Base-by-base conservation (phyloP, 106 monocot genomes). In the Chionographis japonica region DNA sequence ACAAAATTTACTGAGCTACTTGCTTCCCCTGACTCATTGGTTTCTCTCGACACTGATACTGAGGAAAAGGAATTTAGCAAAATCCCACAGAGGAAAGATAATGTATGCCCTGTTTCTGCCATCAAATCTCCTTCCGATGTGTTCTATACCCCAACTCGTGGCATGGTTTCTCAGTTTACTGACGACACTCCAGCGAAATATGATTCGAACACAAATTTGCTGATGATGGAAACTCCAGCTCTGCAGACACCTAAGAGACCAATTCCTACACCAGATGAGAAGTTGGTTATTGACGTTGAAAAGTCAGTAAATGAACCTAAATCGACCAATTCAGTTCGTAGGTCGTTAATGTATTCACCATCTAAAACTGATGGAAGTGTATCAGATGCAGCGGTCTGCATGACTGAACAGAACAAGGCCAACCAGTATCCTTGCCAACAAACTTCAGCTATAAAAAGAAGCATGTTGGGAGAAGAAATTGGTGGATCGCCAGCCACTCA, bases 211-310 rank as follows among this genome's bases (percentile, higher is more conserved):
- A 55, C 14, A 51, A 50, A 56, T 56, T 37, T 37, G 14, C 15
- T 69, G 27, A 68, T 72, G 9, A 55, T 40, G 37, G 65, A 73
- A 75, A 90, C 90, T 58, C 90, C 86, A 46, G 73, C 52, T 53
- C 62, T 70, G 72, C 77, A 66, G 69, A 83, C 80, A 43, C 90
- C 90, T 3, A 54, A 72, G 66, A 83, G 86, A 74, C 62, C 83
- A 53, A 18, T 83, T 56, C 74, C 66, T 49, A 70, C 72, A 14
- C 68, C 80, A 0, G 12, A 56, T 40, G 61, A 82, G 35, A 89
- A 74, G 56, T 40, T 52, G 41, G 54, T 49, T 54, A 56, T 19
- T 67, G 63, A 65, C 35, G 56, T 65, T 50, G 71, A 75, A 68
- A 54, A 67, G 8, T 12, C 35, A 19, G 18, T 42, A 55, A 16